Evolutionary conservation across 306 rosid species (phyloP).

Genomic region (Sindora glabra): DNA sequence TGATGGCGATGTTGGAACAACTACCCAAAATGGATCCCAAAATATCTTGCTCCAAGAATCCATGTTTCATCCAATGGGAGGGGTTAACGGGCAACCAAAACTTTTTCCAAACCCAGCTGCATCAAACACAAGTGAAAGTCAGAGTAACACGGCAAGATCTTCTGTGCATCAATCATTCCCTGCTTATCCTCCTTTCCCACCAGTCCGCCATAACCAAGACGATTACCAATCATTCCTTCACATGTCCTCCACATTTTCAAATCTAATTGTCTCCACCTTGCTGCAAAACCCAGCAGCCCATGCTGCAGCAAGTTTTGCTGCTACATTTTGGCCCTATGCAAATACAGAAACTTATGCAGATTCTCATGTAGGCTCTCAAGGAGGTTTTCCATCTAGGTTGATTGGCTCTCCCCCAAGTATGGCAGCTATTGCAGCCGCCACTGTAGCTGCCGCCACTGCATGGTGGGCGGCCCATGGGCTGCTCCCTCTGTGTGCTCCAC

Average conservation of each 20-base stretch:
- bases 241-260: constrained; percentile 70
- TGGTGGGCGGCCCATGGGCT: constrained; percentile 98
- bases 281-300: constrained; percentile 89
- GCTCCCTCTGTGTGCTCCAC: constrained; percentile 80
- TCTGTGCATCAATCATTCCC: constrained; percentile 62
- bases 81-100: constrained; percentile 38
- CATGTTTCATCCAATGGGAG: constrained; percentile 49
- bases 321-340: constrained; percentile 71
- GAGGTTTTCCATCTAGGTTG: constrained; percentile 46
- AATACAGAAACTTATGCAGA: constrained; percentile 43
- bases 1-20: constrained; percentile 59
- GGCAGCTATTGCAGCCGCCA: constrained; percentile 77
- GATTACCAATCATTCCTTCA: constrained; percentile 58
- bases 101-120: constrained; percentile 38
- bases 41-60: constrained; percentile 44
- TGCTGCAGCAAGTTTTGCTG: constrained; percentile 81
- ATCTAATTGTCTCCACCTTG: constrained; percentile 60
- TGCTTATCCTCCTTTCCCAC: constrained; percentile 48
- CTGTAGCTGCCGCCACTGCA: constrained; percentile 92
- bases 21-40: constrained; percentile 40
- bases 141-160: constrained; percentile 45
- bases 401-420: constrained; percentile 58
- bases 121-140: constrained; percentile 51
- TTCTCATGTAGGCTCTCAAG: constrained; percentile 42
- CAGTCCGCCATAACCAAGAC: constrained; percentile 35